Evolutionary conservation across 2,329 filamentous ascomycete species (phyloP), one percentile per base, ranked within the genome.

Genomic region (Fusarium heterosporum): DNA sequence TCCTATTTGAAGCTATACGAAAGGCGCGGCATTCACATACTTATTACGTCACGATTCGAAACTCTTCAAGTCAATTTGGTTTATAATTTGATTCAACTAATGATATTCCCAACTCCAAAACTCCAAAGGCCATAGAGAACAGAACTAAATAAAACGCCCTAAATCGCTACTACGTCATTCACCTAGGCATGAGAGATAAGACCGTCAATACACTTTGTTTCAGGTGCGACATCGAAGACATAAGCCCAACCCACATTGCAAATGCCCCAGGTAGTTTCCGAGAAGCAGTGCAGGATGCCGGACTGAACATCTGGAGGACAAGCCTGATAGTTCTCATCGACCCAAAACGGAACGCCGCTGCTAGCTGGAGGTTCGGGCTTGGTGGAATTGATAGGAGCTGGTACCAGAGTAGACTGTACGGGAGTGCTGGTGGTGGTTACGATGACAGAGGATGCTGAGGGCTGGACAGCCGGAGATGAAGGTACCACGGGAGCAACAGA

Each of bases 191-290:
- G 22, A 3, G 41, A 45, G 16, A 74, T 67, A 13, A n/a, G 28
- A 8, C 69, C 70, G 1, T 72, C 50, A 5, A 52, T 34, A 2
- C 72, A 74, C 28, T 58, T 64, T 4, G 72, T 74, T 0, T 70
- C 72, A 6, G 26, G 38, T 4, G 70, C 51, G 4, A 74, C 61
- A 14, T 29, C 25, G 34, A 66, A 69, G 6, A 70, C 57, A 36
- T 70, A 17, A 1, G 69, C 60, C 70, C 67, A 74, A 0, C 72
- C 72, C 14, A 45, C 14, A 4, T 71, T 73, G 58, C 72, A 74
- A 12, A 74, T 68, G 3, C 72, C 72, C 34, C 73, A 74, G 9
- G 52, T 30, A 8, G 28, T 55, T 6, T 50, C 43, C 1, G 55
- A 47, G n/a, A 74, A 50, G 16, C 72, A 74, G 10, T 69, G 29